Evolutionary conservation across 2,329 filamentous ascomycete genomes (phyloP), one percentile per base, ranked within the genome.

Genomic region (Pseudophaeomoniella oleicola): DNA sequence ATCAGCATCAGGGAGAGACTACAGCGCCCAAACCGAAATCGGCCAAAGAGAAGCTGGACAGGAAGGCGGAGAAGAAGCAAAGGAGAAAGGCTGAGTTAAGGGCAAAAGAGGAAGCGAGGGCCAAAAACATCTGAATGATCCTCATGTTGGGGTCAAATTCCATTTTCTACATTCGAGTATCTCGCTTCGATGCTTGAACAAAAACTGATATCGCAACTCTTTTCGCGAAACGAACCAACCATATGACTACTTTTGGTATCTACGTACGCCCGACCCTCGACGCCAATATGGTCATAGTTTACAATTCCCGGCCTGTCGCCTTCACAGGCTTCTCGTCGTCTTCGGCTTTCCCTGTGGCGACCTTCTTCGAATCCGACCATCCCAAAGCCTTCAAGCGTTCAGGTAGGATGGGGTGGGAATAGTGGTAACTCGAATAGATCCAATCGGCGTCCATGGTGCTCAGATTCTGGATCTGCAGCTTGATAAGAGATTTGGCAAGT

Each of bases 371-470:
- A 42, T 83, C 76, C 53, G 78, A 77, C 87, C 88, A 98, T 45
- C 83, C 79, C 42, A 98, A 71, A 2, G 88, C 90, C 59, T 82
- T 84, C 50, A 98, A 69, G 51, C 90, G 77, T 71, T 98, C 92
- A 2, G 87, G 82, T 46, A 98, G 67, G 47, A 96, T 94, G 1
- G 90, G 90, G 62, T 98, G 90, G 16, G 88, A 94, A 70, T 92
- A 94, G 65, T 98, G 87, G 69, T 96, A 98, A 62, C 81, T 92
- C 37, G 90, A 90, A 60, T 93, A 98, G 72, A 94, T 77, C 81
- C 83, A 93, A 62, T 98, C 92, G 17, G 90, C 90, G 51, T 98
- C 90, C 88, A 98, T 96, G 42, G 84, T 92, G 61, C 85, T 93
- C 47, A 98, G 71, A 56, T 98, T 98, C 67, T 96, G 87, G 52